Evolutionary conservation across 2,329 filamentous ascomycete genomes (phyloP), one percentile per base, ranked within the genome.

Genomic region (Exophiala mesophila): DNA sequence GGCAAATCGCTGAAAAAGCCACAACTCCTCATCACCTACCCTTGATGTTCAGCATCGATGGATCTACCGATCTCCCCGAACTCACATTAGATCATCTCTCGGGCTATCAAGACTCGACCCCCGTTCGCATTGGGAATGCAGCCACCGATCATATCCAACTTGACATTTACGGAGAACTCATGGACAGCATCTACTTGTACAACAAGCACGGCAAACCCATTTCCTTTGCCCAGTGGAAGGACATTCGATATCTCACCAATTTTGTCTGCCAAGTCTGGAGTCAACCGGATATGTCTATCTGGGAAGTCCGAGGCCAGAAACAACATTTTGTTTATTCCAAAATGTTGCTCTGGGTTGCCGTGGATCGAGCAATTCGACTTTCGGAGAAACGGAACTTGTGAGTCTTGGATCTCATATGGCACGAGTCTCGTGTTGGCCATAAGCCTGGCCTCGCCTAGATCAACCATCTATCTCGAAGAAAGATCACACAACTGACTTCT

Each of bases 271-370:
- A 74, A 0, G 78, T 88, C 39, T 74, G 80, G 59, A 64, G 80
- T 43, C 66, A 81, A 31, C 78, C 79, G 9, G 84, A 89, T 57
- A 88, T 88, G 83, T 87, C 82, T 2, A 89, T 88, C 55, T 88
- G 84, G 85, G 85, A 89, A 60, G 83, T 87, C 4, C 77, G 84
- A 30, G 84, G 84, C 52, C 68, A 80, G 56, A 83, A 83, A 58
- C 83, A 88, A 61, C 78, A 87, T 57, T 89, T 88, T 53, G 78
- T 82, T 10, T 89, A 88, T 63, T 85, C 81, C n/a, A 86, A 88
- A 59, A 74, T 89, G 50, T 85, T 88, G 80, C 72, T 89, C 16
- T 89, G 84, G 85, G 85, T 89, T 3, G 83, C 84, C 13, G 78
- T 89, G 49, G 85, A 89, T 59, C 79, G 84, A 4, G 84, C 81